Conservation (phyloP, 1,284 basidiomycete species). For the Porodaedalea pini region DNA sequence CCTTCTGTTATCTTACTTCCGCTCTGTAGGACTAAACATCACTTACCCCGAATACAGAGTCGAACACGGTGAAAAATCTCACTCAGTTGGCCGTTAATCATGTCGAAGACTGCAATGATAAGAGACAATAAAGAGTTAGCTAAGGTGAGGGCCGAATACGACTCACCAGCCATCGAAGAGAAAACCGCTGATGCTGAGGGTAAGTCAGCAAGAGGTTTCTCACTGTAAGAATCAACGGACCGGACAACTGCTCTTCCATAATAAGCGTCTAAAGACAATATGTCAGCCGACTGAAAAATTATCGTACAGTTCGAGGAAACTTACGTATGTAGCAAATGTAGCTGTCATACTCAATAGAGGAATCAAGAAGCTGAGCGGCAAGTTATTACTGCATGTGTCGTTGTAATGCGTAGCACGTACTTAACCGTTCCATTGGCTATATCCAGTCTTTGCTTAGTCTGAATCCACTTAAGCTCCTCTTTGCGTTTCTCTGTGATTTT, state of each 20-base stretch:
- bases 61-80: conserved; percentile 28
- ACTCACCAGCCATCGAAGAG: not conserved
- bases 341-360: conserved; percentile 5
- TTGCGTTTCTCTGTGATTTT: conserved; percentile 37
- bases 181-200: not conserved
- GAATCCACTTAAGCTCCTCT: conserved; percentile 32
- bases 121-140: not conserved
- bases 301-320: not conserved
- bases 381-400: too few species aligned
- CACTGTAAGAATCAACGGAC: not conserved
- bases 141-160: not conserved
- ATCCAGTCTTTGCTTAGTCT: not conserved
- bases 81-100: conserved; percentile 39
- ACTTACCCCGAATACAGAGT: conserved; percentile 25
- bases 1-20: not conserved
- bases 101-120: conserved; percentile 36
- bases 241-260: not conserved
- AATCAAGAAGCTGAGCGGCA: conserved; percentile 18
- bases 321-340: conserved; percentile 4
- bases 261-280: not conserved
- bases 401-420: too few species aligned
- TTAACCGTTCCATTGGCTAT: too few species aligned
- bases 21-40: too few species aligned
- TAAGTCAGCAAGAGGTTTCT: too few species aligned
- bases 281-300: conserved; percentile 36